phyloP scores from a whole-genome alignment of 306 rosid species.

The Bauhinia variegata region DNA sequence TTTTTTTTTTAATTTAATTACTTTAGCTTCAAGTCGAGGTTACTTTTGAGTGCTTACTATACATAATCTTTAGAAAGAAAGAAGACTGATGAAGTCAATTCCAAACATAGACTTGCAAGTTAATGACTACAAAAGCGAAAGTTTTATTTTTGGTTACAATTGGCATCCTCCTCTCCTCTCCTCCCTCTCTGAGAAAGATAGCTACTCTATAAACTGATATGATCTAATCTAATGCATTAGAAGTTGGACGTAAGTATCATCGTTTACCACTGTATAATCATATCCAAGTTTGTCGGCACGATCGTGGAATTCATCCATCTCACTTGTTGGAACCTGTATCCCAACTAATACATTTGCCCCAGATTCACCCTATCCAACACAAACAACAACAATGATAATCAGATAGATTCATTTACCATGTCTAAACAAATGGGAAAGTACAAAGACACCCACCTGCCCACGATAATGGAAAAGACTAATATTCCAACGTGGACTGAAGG shows the following conservation, averaged over 20 bases:
- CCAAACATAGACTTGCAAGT: too few relatives aligned
- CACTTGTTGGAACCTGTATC: conserved; percentile 59
- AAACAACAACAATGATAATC: conserved; percentile 21
- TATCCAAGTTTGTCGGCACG: conserved; percentile 62
- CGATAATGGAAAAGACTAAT: conserved; percentile 91
- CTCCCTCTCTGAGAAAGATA: too few relatives aligned
- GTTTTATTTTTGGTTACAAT: too few relatives aligned
- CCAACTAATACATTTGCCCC: conserved; percentile 93
- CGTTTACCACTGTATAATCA: conserved; percentile 71
- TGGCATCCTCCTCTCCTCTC: too few relatives aligned
- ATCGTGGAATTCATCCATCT: conserved; percentile 66
- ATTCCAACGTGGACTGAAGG: conserved; percentile 94
- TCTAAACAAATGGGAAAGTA: neutral
- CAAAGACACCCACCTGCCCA: conserved; percentile 54
- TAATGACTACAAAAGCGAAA: too few relatives aligned
- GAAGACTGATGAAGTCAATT: too few relatives aligned
- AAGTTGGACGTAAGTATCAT: conserved; percentile 61
- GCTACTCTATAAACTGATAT: neutral
- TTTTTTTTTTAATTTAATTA: too few relatives aligned
- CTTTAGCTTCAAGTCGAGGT: too few relatives aligned
- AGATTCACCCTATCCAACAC: conserved; percentile 69
- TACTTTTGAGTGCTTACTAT: too few relatives aligned
- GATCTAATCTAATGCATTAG: conserved; percentile 70
- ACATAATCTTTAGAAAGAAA: too few relatives aligned
- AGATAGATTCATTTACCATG: conserved; percentile 8